Evolutionary conservation across 1,284 basidiomycete species (phyloP), one percentile per base, ranked within the genome.

Genomic region (Tylopilus orsonianus): DNA sequence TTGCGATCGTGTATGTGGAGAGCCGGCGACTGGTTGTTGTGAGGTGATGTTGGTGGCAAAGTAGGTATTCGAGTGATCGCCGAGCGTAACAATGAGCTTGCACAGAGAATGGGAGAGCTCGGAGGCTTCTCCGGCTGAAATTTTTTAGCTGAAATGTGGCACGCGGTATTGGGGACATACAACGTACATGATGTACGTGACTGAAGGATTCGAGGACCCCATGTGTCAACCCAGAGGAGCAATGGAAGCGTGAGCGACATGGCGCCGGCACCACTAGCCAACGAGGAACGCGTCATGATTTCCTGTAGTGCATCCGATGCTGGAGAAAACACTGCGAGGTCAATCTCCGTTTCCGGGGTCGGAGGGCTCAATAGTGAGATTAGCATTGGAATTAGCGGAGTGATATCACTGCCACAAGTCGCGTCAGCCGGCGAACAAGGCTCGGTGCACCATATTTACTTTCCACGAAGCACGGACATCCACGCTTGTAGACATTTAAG

Each of bases 41-140:
- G 76, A 77, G 1, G 80, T 75, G 44, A 94, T 76, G 54, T 88
- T 78, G 5, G 75, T 66, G 3, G 90, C 87, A 44, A 94, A 72
- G 69, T 91, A 93, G n/a, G 78, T 73, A 0, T 85, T 82, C 3
- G 89, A 93, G 63, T 93, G 90, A 55, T 96, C 93, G 0, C 89
- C 88, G 1, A 96, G 69, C 0, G 87, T 85, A 1, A 81, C 79
- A 3, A 95, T 73, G 18, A 95, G 77, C 64, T 90, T 90, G 70
- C 85, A 87, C 7, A 93, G 70, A 0, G 85, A 86, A 54, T 80
- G 83, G 0, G 83, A 79, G 5, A 79, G 66, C 7, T 78, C 75
- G 33, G 80, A 75, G 3, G 79, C 71, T n/a, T 72, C 71, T 18
- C 75, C 75, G 12, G 69, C 71, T 68, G 41, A 1, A 20, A 34